Conservation (phyloP, 345 rosid genomes). For the Dimocarpus longan region DNA sequence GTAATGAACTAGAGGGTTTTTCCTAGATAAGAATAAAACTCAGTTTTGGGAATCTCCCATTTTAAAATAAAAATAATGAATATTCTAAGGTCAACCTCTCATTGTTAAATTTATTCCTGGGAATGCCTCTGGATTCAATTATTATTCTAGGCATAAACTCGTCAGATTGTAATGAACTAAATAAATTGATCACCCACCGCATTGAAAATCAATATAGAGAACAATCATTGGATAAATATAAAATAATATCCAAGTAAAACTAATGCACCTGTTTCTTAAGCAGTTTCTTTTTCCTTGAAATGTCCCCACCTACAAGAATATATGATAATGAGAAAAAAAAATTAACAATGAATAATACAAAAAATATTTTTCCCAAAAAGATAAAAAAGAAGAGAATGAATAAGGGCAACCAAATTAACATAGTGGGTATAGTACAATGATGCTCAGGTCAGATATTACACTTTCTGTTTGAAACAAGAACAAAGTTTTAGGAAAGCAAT, state of each 20-base stretch:
- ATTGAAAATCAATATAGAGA: not conserved
- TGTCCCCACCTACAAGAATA: slow-evolving; percentile 77
- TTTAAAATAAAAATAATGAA: no score
- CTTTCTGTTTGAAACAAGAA: not conserved
- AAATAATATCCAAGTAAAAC: not conserved
- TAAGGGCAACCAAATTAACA: not conserved
- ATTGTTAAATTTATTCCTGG: no score
- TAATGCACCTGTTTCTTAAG: slow-evolving; percentile 91
- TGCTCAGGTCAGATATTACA: not conserved
- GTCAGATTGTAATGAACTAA: not conserved
- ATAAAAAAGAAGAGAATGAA: not conserved
- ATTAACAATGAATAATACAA: slow-evolving; percentile 7
- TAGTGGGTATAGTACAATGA: not conserved
- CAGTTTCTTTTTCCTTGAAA: slow-evolving; percentile 91
- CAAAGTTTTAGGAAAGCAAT: not conserved
- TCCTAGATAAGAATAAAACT: no score
- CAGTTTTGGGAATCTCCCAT: no score
- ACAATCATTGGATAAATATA: not conserved
- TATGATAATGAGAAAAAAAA: slow-evolving; percentile 13
- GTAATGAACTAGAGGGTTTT: no score
- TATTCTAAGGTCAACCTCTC: no score
- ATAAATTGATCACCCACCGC: not conserved
- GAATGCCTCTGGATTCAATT: not conserved
- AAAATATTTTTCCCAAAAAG: not conserved
- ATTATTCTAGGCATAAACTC: not conserved